phyloP scores from a whole-genome alignment of 2,329 filamentous ascomycete genomes.

The Pseudogymnoascus sp. region DNA sequence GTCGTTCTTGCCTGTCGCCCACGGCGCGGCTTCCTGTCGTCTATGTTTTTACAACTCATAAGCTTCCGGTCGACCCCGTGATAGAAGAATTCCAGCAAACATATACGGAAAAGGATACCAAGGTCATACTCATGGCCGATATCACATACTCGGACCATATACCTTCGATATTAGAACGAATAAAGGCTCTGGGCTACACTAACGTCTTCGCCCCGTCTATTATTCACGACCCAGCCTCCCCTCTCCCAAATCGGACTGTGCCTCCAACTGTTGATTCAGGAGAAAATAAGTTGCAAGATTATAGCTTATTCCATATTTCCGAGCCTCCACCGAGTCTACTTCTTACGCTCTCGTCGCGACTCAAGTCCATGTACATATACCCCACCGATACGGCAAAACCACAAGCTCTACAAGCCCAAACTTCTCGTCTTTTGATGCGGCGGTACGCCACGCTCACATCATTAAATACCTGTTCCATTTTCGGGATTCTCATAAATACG shows the following conservation, averaged over 20 bases:
- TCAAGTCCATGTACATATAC: conserved; percentile 70
- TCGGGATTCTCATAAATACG: conserved; percentile 93
- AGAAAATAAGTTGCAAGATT: conserved; percentile 38
- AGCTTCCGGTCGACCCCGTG: conserved; percentile 53
- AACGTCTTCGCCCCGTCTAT: conserved; percentile 62
- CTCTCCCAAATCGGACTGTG: conserved; percentile 75
- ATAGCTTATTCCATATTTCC: conserved; percentile 72
- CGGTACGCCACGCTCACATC: conserved; percentile 81
- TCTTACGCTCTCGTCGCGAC: conserved; percentile 75
- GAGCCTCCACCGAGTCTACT: conserved; percentile 75
- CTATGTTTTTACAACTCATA: conserved; percentile 75
- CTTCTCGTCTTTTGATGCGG: conserved; percentile 57
- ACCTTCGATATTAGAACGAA: conserved; percentile 41
- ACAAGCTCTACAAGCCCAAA: conserved; percentile 31
- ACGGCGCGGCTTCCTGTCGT: conserved; percentile 80
- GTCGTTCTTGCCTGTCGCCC: conserved; percentile 82
- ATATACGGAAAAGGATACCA: conserved; percentile 55
- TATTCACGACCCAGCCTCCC: conserved; percentile 66
- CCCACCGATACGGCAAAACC: conserved; percentile 40
- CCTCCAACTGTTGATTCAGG: conserved; percentile 38
- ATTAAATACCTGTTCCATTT: conserved; percentile 70
- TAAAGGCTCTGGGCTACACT: conserved; percentile 58
- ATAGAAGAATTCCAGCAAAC: conserved; percentile 53
- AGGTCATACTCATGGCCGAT: conserved; percentile 77
- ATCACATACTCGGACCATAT: conserved; percentile 78